phyloP scores from a whole-genome alignment of 1,284 basidiomycete genomes.

The Hortiboletus rubellus region DNA sequence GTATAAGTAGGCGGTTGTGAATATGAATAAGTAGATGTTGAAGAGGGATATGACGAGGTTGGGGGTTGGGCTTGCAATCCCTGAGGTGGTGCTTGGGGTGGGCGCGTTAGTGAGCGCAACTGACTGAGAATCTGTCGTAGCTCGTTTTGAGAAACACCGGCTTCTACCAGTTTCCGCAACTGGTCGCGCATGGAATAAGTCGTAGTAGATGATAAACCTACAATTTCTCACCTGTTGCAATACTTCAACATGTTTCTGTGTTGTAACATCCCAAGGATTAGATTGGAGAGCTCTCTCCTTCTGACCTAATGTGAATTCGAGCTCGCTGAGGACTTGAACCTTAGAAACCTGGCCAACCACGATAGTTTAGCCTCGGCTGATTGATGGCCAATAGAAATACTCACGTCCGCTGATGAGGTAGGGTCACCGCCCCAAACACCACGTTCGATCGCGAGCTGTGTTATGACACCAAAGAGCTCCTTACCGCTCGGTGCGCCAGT shows the following conservation, averaged over 20 bases:
- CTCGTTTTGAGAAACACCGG: constrained; percentile 78
- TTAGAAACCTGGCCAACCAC: constrained; percentile 52
- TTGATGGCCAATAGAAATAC: constrained; percentile 1
- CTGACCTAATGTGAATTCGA: constrained; percentile 75
- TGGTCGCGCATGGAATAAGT: constrained; percentile 33
- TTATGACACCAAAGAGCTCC: constrained; percentile 78
- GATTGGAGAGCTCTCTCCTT: constrained; percentile 66
- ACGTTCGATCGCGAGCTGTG: constrained; percentile 75
- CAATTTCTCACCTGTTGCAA: constrained; percentile 64
- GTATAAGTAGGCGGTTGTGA: constrained; percentile 29
- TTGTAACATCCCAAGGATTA: constrained; percentile 64
- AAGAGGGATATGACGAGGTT: constrained; percentile 31
- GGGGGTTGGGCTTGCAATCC: constrained; percentile 23
- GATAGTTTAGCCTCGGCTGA: not conserved
- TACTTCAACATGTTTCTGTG: constrained; percentile 67
- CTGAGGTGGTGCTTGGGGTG: constrained; percentile 38
- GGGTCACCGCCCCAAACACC: constrained; percentile 69
- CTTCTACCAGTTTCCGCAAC: constrained; percentile 76
- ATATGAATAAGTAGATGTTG: constrained; percentile 33
- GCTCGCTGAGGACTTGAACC: constrained; percentile 75
- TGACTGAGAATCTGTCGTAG: constrained; percentile 78
- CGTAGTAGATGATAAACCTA: not conserved
- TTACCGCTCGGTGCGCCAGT: constrained; percentile 76
- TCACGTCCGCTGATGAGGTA: constrained; percentile 40
- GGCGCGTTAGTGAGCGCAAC: constrained; percentile 64